A percentile compares a stretch with the other conserved stretches of the same genome.
Evolutionary conservation across 73 alveolate genomes (phyloP).

Genomic region (Paramecium tetraurelia): DNA sequence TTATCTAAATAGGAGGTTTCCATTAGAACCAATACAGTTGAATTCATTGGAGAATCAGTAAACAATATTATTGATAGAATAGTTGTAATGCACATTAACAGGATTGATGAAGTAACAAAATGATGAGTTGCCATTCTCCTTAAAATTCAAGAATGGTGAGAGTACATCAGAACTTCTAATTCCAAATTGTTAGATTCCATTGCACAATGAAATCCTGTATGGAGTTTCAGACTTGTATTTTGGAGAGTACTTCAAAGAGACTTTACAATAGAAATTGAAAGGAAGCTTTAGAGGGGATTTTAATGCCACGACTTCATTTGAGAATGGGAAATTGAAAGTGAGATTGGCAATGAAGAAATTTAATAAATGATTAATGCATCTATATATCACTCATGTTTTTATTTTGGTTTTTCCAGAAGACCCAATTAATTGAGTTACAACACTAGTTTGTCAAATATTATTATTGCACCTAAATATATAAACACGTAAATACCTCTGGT

Average conservation of each 20-base stretch:
- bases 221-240: conserved; percentile 24
- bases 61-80: background rate
- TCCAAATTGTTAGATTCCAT: conserved; percentile 12
- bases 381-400: background rate
- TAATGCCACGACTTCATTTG: background rate
- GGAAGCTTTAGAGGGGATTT: conserved; percentile 32
- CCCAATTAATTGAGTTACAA: background rate
- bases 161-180: background rate
- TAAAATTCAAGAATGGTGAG: conserved; percentile 14
- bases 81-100: background rate
- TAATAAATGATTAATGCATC: background rate
- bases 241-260: conserved; percentile 31
- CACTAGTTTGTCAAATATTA: background rate
- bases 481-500: conserved; percentile 16
- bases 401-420: background rate
- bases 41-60: background rate
- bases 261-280: background rate
- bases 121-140: background rate
- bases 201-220: background rate
- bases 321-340: conserved; percentile 14
- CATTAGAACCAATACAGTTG: background rate
- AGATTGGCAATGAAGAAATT: conserved; percentile 34
- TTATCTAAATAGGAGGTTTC: background rate
- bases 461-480: conserved; percentile 16
- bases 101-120: background rate